A percentile compares a stretch with the other conserved stretches of the same genome.
Evolutionary conservation across 1,139 yeast genomes (phyloP).

Genomic region (Candida glucosophila): DNA sequence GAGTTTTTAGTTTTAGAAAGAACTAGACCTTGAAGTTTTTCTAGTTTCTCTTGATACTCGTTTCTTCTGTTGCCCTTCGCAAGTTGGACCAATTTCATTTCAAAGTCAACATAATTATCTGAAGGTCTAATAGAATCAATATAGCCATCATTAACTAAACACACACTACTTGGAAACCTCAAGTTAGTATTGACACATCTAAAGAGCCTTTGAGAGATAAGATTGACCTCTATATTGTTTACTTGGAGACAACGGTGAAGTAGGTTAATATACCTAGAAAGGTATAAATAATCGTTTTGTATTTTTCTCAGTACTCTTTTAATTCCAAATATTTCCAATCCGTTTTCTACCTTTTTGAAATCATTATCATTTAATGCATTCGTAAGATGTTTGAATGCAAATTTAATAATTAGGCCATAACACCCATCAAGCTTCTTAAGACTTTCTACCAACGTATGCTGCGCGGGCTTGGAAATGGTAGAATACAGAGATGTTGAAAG

Average conservation of each 20-base stretch:
- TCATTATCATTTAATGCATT: slow-evolving; percentile 48
- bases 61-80: slow-evolving; percentile 54
- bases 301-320: slow-evolving; percentile 48
- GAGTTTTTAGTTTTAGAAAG: slow-evolving; percentile 26
- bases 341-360: slow-evolving; percentile 56
- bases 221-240: slow-evolving; percentile 49
- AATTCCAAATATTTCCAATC: slow-evolving; percentile 47
- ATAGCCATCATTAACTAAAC: slow-evolving; percentile 39
- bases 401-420: slow-evolving; percentile 42
- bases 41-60: slow-evolving; percentile 30
- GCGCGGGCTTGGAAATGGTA: slow-evolving; percentile 65
- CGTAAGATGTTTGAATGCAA: slow-evolving; percentile 41
- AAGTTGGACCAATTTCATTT: slow-evolving; percentile 44
- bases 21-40: slow-evolving; percentile 35
- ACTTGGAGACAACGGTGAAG: slow-evolving; percentile 50
- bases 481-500: slow-evolving; percentile 67
- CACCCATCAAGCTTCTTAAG: slow-evolving; percentile 72
- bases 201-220: slow-evolving; percentile 43
- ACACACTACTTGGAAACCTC: slow-evolving; percentile 52
- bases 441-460: slow-evolving; percentile 57
- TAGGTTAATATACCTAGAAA: slow-evolving; percentile 38
- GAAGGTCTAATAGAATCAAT: slow-evolving; percentile 57
- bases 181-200: slow-evolving; percentile 37
- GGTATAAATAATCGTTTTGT: slow-evolving; percentile 48
- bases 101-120: slow-evolving; percentile 46